Evolutionary conservation across 805 yeast genomes (phyloP), one percentile per base, ranked within the genome.

Genomic region (Lipomyces mesembrius): DNA sequence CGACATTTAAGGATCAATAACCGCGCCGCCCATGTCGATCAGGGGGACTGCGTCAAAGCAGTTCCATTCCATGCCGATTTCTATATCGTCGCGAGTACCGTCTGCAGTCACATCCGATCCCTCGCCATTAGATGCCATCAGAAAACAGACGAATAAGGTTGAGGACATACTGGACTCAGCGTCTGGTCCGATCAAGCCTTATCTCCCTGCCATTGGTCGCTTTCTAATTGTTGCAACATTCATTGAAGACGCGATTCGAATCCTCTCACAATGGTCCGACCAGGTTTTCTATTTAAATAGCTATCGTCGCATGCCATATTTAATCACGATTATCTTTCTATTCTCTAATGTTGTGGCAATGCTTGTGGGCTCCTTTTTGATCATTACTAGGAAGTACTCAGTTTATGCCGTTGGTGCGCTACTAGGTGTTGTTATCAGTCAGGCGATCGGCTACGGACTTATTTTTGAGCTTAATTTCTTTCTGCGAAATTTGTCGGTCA

Each of bases 221-320:
- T 87, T 91, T 68, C 85, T 93, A 71, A 93, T 94, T 69, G 97
- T 94, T 64, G 96, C 97, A 59, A 95, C 98, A 0, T 94, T 93
- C 77, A 85, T 87, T 72, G 98, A 94, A 79, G 98, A 95, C 76
- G 85, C 97, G 2, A 77, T 88, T 62, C 85, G 99, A 78, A 91
- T 94, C 74, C 73, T 87, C 62, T 80, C 92, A 5, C 98, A 93
- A 80, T 94, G 98, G 98, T 78, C 84, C 46, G 97, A 91, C 74
- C 99, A 94, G 79, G 91, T 91, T 29, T 89, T 86, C 77, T 94
- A 90, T 78, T 82, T 95, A 73, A 84, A 90, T 81, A 86, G 87
- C 72, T 90, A 87, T 81, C 87, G 96, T 76, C 91, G 88, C 73
- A 81, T 88, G 67, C 96, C 96, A 78, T 84, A 86, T 72, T 85